Base-by-base conservation (phyloP, 2,329 filamentous ascomycete species). In the Aplosporella prunicola region DNA sequence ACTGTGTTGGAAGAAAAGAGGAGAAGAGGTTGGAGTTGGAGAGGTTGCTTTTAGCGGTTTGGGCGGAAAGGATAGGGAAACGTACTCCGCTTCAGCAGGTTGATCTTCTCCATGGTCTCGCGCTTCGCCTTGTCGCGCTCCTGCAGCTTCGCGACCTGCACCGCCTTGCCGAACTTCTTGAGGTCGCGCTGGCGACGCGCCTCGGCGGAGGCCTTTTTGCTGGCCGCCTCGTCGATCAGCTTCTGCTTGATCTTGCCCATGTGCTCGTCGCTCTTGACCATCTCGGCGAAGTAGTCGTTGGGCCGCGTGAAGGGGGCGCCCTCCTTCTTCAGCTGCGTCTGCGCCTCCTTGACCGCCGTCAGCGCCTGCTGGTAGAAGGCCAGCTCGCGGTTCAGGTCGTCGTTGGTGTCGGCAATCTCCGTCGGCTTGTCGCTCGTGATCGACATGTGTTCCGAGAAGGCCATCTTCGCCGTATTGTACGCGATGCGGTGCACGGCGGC, bases 101-200 rank as follows among this genome's bases (percentile, higher is more conserved):
- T 87, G 56, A 98, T 95, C 73, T 95, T 95, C 51, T 96, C 91
- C 46, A 98, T 68, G 4, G 87, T 93, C 45, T 93, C 84, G 51
- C 78, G 79, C 79, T 95, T 95, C 55, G 80, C 80, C 72, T 93
- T 93, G 34, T 84, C 78, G 32, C 91, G 73, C 73, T 98, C 89
- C 66, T 96, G 89, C 60, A 93, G 66, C 70, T 94, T 95, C 42
- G 88, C 88, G 43, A 94, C 77, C 69, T 98, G 91, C 36, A 96
- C 91, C 61, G 93, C 85, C 69, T 98, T 98, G 59, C 91, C 91
- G 58, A 96, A 98, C 68, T 96, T 98, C 78, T 95, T 96, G 53
- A 96, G 71, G 60, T 98, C 91, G 46, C 91, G 74, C 67, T 89
- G 80, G 66, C 87, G 87, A 58, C 87, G 77, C 5, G 91, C 91